These are phyloP conservation scores for Trypanosomatidae sp. DNA, from an alignment of 208 protist species.

Conservation along the genomic window DNA sequence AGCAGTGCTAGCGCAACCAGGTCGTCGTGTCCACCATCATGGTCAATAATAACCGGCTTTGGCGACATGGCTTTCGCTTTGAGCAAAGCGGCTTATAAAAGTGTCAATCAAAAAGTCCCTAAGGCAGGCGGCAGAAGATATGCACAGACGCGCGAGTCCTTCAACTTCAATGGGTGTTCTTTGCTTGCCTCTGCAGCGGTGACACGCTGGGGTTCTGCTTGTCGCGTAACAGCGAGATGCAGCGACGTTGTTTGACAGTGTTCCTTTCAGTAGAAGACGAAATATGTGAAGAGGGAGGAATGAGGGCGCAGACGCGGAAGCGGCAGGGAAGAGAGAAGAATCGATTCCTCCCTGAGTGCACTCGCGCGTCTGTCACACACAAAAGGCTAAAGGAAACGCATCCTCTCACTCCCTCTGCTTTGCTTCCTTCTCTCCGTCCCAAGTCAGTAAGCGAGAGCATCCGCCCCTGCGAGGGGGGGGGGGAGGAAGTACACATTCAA, in stretches of 20 bases:
- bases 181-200: neutral
- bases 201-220: neutral
- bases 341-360: neutral
- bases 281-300: too few species aligned
- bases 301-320: neutral
- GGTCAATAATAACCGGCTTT: constrained; percentile 82
- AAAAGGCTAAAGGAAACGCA: neutral
- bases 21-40: constrained; percentile 89
- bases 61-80: constrained; percentile 8
- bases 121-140: neutral
- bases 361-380: neutral
- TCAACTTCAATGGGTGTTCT: neutral
- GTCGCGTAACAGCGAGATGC: neutral
- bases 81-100: neutral
- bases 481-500: neutral
- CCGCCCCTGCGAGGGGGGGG: neutral
- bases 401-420: neutral
- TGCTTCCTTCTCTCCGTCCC: neutral
- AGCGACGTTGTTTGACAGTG: neutral
- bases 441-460: neutral
- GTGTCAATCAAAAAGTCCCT: neutral
- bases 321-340: neutral
- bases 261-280: neutral
- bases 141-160: too few species aligned
- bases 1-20: constrained; percentile 77